phyloP scores from a whole-genome alignment of 768 basidiomycete genomes.

The Pleurotus giganteus region DNA sequence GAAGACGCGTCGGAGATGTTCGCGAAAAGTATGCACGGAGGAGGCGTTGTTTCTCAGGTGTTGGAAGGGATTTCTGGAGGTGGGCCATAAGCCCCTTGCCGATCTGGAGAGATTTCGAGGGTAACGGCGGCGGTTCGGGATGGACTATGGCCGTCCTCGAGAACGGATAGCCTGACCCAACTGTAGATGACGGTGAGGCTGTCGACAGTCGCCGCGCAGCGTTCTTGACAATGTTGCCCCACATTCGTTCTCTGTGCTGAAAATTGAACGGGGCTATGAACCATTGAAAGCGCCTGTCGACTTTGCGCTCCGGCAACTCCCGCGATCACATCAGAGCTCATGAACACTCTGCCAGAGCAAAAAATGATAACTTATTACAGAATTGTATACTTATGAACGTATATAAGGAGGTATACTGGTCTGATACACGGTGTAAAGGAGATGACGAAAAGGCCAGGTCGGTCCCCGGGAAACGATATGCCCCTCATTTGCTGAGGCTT shows the following conservation, averaged over 20 bases:
- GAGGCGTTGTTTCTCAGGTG: conserved; percentile 67
- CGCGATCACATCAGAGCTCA: background rate
- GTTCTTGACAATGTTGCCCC: conserved; percentile 34
- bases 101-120: conserved; percentile 45
- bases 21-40: conserved; percentile 71
- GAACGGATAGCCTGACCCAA: conserved; percentile 59
- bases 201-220: conserved; percentile 46
- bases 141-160: conserved; percentile 64
- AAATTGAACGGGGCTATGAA: background rate
- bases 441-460: background rate
- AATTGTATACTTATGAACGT: conserved; percentile 12
- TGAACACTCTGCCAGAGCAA: background rate
- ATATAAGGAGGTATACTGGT: conserved; percentile 6
- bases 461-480: background rate
- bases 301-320: conserved; percentile 1
- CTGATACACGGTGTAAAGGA: background rate
- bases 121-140: conserved; percentile 38
- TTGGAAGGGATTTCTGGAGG: conserved; percentile 61
- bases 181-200: conserved; percentile 23
- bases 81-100: conserved; percentile 83
- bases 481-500: conserved; percentile 1
- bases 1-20: conserved; percentile 62
- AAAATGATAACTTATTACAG: background rate
- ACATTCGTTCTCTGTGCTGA: no score
- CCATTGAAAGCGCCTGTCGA: background rate